Conservation (phyloP, 495 filamentous ascomycete species). For the Thermothielavioides terrestris region DNA sequence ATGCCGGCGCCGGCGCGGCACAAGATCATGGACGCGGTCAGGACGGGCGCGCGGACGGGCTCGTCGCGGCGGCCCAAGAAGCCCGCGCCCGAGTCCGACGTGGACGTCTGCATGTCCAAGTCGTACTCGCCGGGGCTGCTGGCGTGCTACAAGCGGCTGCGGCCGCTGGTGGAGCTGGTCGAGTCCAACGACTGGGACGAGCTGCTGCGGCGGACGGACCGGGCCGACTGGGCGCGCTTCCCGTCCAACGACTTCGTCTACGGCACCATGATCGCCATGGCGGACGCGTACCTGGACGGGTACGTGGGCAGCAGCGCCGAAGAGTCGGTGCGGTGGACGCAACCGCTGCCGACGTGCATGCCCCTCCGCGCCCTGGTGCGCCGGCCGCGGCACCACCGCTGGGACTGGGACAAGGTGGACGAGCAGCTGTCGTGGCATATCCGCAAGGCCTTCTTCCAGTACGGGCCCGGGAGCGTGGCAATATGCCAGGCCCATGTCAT, state of each 20-base stretch:
- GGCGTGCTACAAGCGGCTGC: neutral
- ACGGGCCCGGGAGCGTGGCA: neutral
- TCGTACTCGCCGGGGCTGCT: no score
- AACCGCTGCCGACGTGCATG: neutral
- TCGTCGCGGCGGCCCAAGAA: no score
- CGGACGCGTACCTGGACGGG: neutral
- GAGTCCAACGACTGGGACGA: no score
- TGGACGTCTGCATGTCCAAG: no score
- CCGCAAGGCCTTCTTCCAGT: neutral
- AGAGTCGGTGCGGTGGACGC: neutral
- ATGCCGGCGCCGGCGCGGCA: neutral
- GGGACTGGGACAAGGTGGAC: neutral
- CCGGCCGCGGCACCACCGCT: neutral
- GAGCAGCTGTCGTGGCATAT: neutral
- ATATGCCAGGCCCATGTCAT: neutral
- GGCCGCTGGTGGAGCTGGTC: no score
- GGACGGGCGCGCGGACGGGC: no score
- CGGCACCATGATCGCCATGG: conserved; percentile 1
- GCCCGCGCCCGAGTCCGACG: no score
- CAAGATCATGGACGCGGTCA: neutral
- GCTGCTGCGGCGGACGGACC: no score
- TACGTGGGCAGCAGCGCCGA: neutral
- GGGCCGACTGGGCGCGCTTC: neutral
- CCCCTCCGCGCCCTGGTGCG: neutral
- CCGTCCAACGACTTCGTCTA: conserved; percentile 4